Percentiles rank a stretch among this genome's conserved stretches.
Evolutionary conservation across 257 asterid genomes (phyloP).

Genomic region (Forsythia suspensa): DNA sequence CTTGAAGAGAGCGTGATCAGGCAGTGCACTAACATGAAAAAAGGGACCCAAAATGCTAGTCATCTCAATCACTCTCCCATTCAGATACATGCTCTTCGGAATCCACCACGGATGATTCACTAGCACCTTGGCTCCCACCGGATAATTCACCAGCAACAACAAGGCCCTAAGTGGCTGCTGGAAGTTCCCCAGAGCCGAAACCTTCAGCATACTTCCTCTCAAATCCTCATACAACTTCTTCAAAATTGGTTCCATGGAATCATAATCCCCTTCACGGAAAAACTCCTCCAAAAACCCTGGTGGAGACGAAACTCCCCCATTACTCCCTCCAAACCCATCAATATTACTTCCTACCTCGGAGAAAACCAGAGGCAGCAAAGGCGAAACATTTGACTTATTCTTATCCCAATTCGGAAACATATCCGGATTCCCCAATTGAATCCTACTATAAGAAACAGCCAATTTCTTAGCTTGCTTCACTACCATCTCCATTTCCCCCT

Average conservation of each 20-base stretch:
- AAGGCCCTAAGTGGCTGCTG: slow-evolving; percentile 90
- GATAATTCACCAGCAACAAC: slow-evolving; percentile 62
- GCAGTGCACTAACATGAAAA: slow-evolving; percentile 94
- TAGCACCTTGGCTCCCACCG: slow-evolving; percentile 77
- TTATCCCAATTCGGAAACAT: slow-evolving; percentile 70
- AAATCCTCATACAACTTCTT: slow-evolving; percentile 89
- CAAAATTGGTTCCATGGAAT: slow-evolving; percentile 71
- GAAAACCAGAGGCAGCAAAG: slow-evolving; percentile 66
- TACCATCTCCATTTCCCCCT: slow-evolving; percentile 66
- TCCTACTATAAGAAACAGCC: slow-evolving; percentile 70
- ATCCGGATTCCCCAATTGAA: slow-evolving; percentile 77
- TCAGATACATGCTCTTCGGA: slow-evolving; percentile 69
- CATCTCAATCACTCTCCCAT: slow-evolving; percentile 96
- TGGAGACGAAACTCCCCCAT: slow-evolving; percentile 48
- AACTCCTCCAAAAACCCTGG: slow-evolving; percentile 85
- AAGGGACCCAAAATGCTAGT: slow-evolving; percentile 93
- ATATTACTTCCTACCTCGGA: slow-evolving; percentile 61
- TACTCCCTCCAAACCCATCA: slow-evolving; percentile 66
- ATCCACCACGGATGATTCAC: slow-evolving; percentile 98
- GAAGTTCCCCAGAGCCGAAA: slow-evolving; percentile 87
- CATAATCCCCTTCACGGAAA: slow-evolving; percentile 78
- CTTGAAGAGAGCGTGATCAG: slow-evolving; percentile 81
- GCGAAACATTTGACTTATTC: slow-evolving; percentile 47
- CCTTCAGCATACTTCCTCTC: slow-evolving; percentile 84
- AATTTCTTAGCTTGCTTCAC: slow-evolving; percentile 74